A percentile compares a stretch with the other conserved stretches of the same genome.
Conservation (phyloP, 768 basidiomycete species). For the Phylloporus arenicola region DNA sequence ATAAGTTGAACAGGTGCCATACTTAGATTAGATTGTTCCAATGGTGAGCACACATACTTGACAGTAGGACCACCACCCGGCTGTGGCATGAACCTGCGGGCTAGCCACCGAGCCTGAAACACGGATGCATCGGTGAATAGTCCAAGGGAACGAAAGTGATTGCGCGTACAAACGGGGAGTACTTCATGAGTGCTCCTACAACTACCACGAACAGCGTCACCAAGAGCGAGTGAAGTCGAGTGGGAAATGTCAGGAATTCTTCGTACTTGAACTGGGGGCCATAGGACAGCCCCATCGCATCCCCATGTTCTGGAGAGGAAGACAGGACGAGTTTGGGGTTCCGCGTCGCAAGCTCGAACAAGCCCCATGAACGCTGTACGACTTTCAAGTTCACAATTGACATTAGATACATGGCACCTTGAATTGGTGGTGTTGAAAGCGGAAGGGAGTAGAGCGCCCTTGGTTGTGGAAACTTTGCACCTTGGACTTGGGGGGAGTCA, state of each 20-base stretch:
- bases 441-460: conserved; percentile 37
- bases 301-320: conserved; percentile 11
- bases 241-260: conserved; percentile 52
- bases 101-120: conserved; percentile 46
- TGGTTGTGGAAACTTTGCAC: conserved; percentile 22
- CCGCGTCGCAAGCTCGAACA: conserved; percentile 34
- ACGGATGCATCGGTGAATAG: not conserved
- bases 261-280: conserved; percentile 73
- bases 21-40: conserved; percentile 1
- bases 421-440: conserved; percentile 25
- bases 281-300: conserved; percentile 37
- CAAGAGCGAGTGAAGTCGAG: conserved; percentile 36
- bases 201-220: conserved; percentile 31
- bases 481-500: conserved; percentile 26
- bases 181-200: conserved; percentile 23
- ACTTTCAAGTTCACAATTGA: conserved; percentile 39
- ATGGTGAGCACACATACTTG: conserved; percentile 38
- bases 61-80: conserved; percentile 62
- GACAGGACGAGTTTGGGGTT: conserved; percentile 13
- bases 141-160: not conserved
- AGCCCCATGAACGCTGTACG: conserved; percentile 54
- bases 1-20: not conserved
- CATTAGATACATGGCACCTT: conserved; percentile 44
- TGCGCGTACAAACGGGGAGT: conserved; percentile 35
- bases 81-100: conserved; percentile 45